Percentiles rank a stretch among this genome's conserved stretches.
phyloP scores from a whole-genome alignment of 2,329 filamentous ascomycete genomes.

The Neopestalotiopsis clavispora region DNA sequence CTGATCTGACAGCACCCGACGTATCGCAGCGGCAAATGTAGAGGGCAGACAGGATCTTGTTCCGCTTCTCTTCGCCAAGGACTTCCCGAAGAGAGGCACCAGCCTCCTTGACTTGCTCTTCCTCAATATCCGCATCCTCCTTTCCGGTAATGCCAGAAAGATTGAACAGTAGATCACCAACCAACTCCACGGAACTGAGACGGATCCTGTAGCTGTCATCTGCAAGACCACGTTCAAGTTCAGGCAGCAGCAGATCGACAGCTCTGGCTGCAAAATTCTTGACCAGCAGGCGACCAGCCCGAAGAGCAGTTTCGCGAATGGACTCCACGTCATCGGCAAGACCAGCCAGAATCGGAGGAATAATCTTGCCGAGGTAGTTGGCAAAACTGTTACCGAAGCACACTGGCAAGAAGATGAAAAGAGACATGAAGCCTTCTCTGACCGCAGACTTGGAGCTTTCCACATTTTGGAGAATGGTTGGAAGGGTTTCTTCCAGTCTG shows the following conservation, averaged over 20 bases:
- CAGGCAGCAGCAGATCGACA: constrained; percentile 90
- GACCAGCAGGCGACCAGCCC: constrained; percentile 90
- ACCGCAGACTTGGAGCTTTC: constrained; percentile 88
- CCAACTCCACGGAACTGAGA: constrained; percentile 96
- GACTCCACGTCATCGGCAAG: constrained; percentile 95
- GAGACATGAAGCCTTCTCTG: constrained; percentile 97
- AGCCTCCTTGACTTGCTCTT: constrained; percentile 80
- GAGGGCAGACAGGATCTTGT: constrained; percentile 95
- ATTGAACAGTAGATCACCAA: constrained; percentile 96
- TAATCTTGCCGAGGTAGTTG: constrained; percentile 92
- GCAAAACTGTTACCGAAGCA: constrained; percentile 99
- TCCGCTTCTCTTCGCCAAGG: constrained; percentile 92
- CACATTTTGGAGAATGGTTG: constrained; percentile 95
- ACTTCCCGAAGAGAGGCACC: constrained; percentile 92
- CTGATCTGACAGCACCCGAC: constrained; percentile 85
- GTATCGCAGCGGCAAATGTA: constrained; percentile 99
- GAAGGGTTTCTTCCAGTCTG: constrained; percentile 91
- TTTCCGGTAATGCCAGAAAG: constrained; percentile 90
- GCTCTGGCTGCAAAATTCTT: constrained; percentile 98
- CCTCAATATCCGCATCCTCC: constrained; percentile 75
- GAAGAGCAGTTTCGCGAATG: constrained; percentile 94
- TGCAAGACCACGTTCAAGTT: constrained; percentile 94
- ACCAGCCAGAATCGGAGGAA: constrained; percentile 91
- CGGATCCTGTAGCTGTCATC: constrained; percentile 97
- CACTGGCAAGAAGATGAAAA: constrained; percentile 98